These are phyloP conservation scores for Silybum marianum DNA, from an alignment of 129 eudicot genomes.

Conservation along the genomic window DNA sequence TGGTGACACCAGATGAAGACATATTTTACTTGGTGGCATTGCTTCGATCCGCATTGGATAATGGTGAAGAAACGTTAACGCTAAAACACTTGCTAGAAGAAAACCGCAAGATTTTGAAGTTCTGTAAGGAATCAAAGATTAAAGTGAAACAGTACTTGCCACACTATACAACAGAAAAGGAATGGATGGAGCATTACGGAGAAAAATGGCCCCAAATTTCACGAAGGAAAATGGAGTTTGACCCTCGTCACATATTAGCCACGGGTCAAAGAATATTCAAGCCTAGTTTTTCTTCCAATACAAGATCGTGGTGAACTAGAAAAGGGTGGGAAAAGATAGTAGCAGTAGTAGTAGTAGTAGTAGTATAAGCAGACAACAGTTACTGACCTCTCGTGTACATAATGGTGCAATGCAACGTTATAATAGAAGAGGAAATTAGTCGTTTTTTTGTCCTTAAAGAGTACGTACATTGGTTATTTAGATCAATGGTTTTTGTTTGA, in stretches of 20 bases:
- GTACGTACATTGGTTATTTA: neutral
- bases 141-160: conserved; percentile 73
- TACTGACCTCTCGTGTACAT: conserved; percentile 41
- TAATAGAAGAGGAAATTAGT: conserved; percentile 25
- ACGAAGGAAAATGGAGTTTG: conserved; percentile 62
- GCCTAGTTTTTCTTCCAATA: conserved; percentile 42
- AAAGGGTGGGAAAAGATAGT: neutral
- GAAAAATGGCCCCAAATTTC: conserved; percentile 64
- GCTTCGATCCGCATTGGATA: conserved; percentile 73
- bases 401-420: conserved; percentile 29
- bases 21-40: conserved; percentile 85
- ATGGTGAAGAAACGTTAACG: conserved; percentile 63
- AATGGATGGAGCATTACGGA: conserved; percentile 81
- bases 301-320: conserved; percentile 38
- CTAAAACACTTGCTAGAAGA: conserved; percentile 62
- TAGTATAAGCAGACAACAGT: conserved; percentile 23
- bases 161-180: conserved; percentile 64
- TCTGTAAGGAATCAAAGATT: conserved; percentile 60
- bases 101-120: conserved; percentile 57
- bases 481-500: conserved; percentile 19
- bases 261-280: conserved; percentile 74
- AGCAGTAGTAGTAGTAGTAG: conserved; percentile 24
- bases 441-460: conserved; percentile 11
- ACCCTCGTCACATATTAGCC: conserved; percentile 68
- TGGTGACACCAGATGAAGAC: conserved; percentile 78